Conservation (phyloP, 768 basidiomycete species). For the Mycena vulgaris region DNA sequence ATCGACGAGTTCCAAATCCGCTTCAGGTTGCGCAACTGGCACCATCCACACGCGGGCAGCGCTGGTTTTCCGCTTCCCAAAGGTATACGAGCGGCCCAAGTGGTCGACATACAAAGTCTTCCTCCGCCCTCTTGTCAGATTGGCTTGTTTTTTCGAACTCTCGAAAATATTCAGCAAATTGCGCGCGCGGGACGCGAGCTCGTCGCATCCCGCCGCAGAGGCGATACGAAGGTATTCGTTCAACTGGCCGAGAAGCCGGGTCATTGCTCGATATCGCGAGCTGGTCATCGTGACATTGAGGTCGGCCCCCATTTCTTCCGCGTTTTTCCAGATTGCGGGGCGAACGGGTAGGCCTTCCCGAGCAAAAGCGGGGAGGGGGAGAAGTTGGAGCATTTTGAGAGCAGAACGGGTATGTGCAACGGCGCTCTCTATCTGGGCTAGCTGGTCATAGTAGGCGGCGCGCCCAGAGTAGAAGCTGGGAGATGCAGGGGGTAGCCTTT, state of each 20-base stretch:
- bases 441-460: conserved; percentile 80
- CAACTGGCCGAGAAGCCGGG: conserved; percentile 75
- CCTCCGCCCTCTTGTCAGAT: conserved; percentile 64
- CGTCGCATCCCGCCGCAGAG: conserved; percentile 67
- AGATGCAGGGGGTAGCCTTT: conserved; percentile 66
- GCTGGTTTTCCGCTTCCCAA: conserved; percentile 92
- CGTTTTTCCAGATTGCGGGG: conserved; percentile 78
- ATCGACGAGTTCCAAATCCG: conserved; percentile 37
- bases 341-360: conserved; percentile 70
- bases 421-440: conserved; percentile 77
- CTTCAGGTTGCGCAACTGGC: conserved; percentile 53
- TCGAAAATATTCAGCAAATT: conserved; percentile 76
- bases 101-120: conserved; percentile 77
- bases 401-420: conserved; percentile 69
- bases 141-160: conserved; percentile 69
- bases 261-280: conserved; percentile 77
- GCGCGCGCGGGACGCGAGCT: conserved; percentile 65
- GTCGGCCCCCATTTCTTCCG: conserved; percentile 69
- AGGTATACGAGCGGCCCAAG: conserved; percentile 87
- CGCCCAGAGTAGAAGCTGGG: conserved; percentile 90
- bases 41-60: conserved; percentile 96
- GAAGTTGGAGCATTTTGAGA: conserved; percentile 76
- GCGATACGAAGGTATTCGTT: conserved; percentile 76
- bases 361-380: conserved; percentile 85
- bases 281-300: conserved; percentile 76